Conservation (phyloP, 2,329 filamentous ascomycete genomes). For the Fusarium nygamai region DNA sequence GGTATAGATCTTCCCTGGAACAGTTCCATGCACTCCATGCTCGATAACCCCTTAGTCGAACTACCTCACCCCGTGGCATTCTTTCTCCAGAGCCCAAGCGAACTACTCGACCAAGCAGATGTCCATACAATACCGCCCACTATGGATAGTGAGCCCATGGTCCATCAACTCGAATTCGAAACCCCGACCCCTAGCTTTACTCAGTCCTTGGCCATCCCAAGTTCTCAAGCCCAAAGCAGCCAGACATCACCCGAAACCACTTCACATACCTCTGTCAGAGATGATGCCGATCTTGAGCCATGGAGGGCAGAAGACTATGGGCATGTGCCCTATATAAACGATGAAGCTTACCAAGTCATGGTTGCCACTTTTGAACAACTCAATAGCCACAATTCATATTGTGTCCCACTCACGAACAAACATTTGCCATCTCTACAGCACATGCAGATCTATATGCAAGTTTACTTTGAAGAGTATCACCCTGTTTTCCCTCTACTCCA, state of each 20-base stretch:
- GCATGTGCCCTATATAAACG: background rate
- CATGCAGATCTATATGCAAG: background rate
- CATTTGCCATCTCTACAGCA: background rate
- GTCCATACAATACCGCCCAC: rapidly evolving
- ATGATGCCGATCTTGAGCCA: background rate
- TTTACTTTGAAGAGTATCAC: background rate
- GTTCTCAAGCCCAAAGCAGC: background rate
- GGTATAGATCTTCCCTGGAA: background rate
- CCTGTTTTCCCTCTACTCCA: background rate
- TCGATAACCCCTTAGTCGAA: background rate
- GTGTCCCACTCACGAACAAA: background rate
- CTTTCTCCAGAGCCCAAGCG: background rate
- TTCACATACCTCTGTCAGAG: no score
- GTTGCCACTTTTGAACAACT: background rate
- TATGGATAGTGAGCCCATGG: background rate
- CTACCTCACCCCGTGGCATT: background rate
- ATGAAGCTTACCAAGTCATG: background rate
- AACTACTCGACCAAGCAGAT: background rate
- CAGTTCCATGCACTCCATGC: background rate
- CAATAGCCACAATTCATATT: background rate
- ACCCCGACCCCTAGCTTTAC: background rate
- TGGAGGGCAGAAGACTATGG: background rate
- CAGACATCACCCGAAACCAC: background rate
- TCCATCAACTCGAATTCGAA: background rate
- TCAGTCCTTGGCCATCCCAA: background rate